These are phyloP conservation scores for Rhodotorula taiwanensis DNA, from an alignment of 768 basidiomycete species.

Conservation along the genomic window DNA sequence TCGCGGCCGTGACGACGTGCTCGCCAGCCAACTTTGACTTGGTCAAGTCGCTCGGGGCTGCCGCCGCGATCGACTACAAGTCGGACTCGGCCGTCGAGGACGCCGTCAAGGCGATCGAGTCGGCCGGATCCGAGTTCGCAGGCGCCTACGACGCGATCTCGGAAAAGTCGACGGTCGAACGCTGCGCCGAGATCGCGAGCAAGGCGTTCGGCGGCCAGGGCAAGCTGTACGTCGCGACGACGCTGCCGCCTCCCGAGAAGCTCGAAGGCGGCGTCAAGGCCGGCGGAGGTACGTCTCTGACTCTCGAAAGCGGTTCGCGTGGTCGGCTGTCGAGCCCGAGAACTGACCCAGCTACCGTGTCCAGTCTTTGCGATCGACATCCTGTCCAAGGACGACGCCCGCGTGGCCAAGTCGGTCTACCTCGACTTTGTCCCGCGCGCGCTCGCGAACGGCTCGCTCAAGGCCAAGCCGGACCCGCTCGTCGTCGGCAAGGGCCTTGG, in stretches of 20 bases:
- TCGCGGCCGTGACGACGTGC: conserved; percentile 37
- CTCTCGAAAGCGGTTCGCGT: too few relatives aligned
- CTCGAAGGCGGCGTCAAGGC: conserved; percentile 24
- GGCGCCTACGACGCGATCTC: conserved; percentile 37
- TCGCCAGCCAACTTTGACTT: conserved; percentile 40
- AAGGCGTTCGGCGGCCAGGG: conserved; percentile 11
- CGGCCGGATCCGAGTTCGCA: conserved; percentile 25
- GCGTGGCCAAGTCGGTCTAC: conserved; percentile 22
- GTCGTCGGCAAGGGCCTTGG: conserved; percentile 34
- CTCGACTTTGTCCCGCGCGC: conserved; percentile 32
- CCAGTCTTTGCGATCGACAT: conserved; percentile 11
- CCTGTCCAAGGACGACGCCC: background rate
- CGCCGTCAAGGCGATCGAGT: conserved; percentile 22
- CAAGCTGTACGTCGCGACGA: conserved; percentile 16
- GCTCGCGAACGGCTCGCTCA: conserved; percentile 24
- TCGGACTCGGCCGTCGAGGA: conserved; percentile 23
- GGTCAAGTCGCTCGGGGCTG: conserved; percentile 37
- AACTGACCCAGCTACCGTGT: background rate
- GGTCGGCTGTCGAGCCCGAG: background rate
- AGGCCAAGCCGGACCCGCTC: conserved; percentile 27
- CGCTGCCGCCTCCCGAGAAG: conserved; percentile 17
- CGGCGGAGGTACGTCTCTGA: conserved; percentile 1
- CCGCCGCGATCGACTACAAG: conserved; percentile 36
- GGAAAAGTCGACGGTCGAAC: conserved; percentile 27
- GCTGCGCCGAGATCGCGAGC: conserved; percentile 11